Evolutionary conservation across 2,329 filamentous ascomycete genomes (phyloP), one percentile per base, ranked within the genome.

Genomic region (Colletotrichum gloeosporioides): DNA sequence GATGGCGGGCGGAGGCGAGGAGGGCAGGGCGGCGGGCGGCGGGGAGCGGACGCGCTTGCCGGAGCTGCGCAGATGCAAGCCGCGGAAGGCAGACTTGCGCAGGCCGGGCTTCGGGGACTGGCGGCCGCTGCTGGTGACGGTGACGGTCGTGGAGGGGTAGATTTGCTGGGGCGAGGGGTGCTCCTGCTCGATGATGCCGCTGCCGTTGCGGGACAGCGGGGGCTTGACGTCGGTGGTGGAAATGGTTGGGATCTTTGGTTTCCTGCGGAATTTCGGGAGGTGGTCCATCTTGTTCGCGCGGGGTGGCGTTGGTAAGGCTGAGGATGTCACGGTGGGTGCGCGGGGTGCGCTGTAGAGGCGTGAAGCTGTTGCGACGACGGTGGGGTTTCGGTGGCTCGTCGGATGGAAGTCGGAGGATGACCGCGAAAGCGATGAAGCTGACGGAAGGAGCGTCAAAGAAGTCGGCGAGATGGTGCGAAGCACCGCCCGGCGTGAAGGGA

Each of bases 11-110:
- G 69, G 77, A 36, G 69, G 78, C 71, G 73, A 78, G 55, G 73
- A 76, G 39, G 65, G 78, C 59, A 78, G 76, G 29, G 82, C 79
- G 49, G 77, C 70, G 74, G 83, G 78, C 34, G 82, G 81, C 53
- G 86, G 84, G 22, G 89, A 89, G 68, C 86, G 85, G 73, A 87
- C 87, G 80, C 89, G 87, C 82, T 90, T 90, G 70, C 86, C 83
- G 29, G 87, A 84, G 70, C 85, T 82, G 70, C 86, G 85, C 69
- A 89, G 83, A 68, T 87, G 85, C 73, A 90, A 83, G 77, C 83
- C 84, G 55, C 86, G 86, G 67, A 90, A 88, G 55, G 88, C 82
- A 22, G 85, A 83, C 57, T 83, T 84, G 72, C 84, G 84, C 49
- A 77, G 75, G 31, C 81, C 77, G 31, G 80, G 73, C 72, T 80